Base-by-base conservation (phyloP, 2,329 filamentous ascomycete genomes). In the Fusarium continuum region DNA sequence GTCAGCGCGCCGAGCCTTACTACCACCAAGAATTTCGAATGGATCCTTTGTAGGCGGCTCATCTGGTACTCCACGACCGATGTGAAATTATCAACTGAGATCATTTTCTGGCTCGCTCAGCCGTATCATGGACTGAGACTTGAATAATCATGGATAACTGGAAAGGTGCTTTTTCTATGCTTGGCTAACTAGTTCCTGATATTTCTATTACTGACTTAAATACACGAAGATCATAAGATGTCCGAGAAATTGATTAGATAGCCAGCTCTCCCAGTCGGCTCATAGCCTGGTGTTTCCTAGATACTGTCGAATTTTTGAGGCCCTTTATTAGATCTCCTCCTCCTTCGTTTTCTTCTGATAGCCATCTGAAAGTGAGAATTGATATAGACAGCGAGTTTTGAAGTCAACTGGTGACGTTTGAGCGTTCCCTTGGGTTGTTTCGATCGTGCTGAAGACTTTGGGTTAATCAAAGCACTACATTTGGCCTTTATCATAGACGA, bases 151-250 rank as follows among this genome's bases (percentile, higher is more conserved):
- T 29, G 16, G 35, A 6, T 54, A 32, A 29, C n/a, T 14, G 32
- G 8, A 32, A 17, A 26, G 46, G 35, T 53, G 56, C 45, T 45
- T 54, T n/a, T 52, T 20, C 55, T 44, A 17, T 29, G 19, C 45
- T 58, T 58, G 44, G 53, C 53, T 13, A 6, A 22, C 11, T 6
- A 4, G 34, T 39, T 22, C n/a, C n/a, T n/a, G n/a, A n/a, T n/a
- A n/a, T n/a, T n/a, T n/a, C n/a, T n/a, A n/a, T n/a, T 11, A 13
- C 31, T 16, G 32, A 13, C 39, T 41, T 28, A 48, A 16, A 48
- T 48, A 14, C 14, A 35, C 34, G 32, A 48, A 48, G 34, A 11
- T 23, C 32, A 34, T 13, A 39, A 39, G 39, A 41, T 48, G 32
- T 17, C 22, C 31, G 32, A 13, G 31, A 7, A 14, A n/a, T 8